Percentiles rank a stretch among this genome's conserved stretches.
These are phyloP conservation scores for Ligustrum vulgare DNA, from an alignment of 257 asterid genomes.

Conservation along the genomic window DNA sequence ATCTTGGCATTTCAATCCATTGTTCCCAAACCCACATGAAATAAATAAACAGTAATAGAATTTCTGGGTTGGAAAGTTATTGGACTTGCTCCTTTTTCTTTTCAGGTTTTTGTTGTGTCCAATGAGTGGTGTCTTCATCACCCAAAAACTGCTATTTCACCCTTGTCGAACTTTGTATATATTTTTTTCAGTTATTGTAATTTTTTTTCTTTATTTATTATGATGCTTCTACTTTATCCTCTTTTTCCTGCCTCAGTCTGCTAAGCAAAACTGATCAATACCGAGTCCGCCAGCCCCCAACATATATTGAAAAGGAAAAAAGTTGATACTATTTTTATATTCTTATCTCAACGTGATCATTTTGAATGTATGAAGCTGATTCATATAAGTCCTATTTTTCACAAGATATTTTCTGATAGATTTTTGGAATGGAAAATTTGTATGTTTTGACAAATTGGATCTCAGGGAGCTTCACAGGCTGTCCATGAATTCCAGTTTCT, in stretches of 20 bases:
- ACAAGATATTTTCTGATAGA: conserved; percentile 8
- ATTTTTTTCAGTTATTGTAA: not conserved
- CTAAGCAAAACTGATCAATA: not conserved
- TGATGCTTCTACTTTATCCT: not conserved
- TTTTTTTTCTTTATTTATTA: not conserved
- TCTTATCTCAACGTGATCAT: conserved; percentile 7
- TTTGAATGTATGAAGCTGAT: conserved; percentile 2
- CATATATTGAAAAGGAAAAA: not conserved
- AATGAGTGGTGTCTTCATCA: conserved; percentile 4
- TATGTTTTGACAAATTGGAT: conserved; percentile 17
- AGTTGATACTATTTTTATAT: conserved; percentile 5
- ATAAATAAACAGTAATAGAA: not conserved
- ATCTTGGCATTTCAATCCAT: not conserved
- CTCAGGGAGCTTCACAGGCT: conserved; percentile 68
- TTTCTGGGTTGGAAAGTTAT: not conserved
- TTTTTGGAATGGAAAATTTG: conserved; percentile 14
- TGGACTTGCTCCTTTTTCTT: not conserved
- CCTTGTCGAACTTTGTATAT: not conserved
- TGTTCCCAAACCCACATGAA: not conserved
- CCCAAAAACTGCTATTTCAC: not conserved
- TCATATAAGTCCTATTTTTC: not conserved
- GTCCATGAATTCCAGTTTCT: conserved; percentile 79
- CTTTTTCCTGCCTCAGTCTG: not conserved
- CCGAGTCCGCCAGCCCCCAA: not conserved
- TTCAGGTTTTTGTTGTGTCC: not conserved